Evolutionary conservation across 2,329 filamentous ascomycete genomes (phyloP), one percentile per base, ranked within the genome.

Genomic region (Colletotrichum eleusines): DNA sequence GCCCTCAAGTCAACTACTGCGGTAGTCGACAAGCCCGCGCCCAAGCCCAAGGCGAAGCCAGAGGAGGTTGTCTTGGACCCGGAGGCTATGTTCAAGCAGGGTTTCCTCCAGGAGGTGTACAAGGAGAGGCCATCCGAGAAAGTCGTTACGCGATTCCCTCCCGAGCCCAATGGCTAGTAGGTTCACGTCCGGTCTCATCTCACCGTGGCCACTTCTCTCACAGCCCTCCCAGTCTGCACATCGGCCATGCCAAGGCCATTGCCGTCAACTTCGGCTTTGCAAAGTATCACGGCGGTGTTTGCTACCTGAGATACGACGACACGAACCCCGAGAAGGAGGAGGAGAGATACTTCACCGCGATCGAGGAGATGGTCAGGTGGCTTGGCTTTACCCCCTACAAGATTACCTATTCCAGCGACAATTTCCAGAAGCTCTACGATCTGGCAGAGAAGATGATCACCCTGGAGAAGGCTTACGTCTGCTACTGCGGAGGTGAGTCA

Each of bases 211-310:
- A 26, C 38, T 5, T 42, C 46, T 23, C 26, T 69, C 42, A 69
- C 65, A 50, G 3, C n/a, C 9, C 46, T 9, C n/a, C 44, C 59
- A 57, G 69, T 33, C 33, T 71, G 53, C 69, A 71, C 78, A 92
- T 98, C 75, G 95, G 95, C 26, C 96, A 98, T 79, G 93, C 92
- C 74, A 98, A 98, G 84, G 95, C 96, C 28, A 98, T 98, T 80
- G 92, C 94, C 0, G 90, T 98, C 80, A 98, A 98, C 82, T 98
- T 98, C 82, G 95, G 95, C 8, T 98, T 98, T 79, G 95, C 96
- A 18, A 90, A 89, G 77, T 90, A 91, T 77, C 93, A 97, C 78
- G 92, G 92, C 44, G 95, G 95, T 28, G 35, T 70, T 12, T 66
- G 66, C 62, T 72, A 92, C 77, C 82, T 94, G 72, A 88, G 95